These are phyloP conservation scores for Rhodotorula toruloides DNA, from an alignment of 768 basidiomycete genomes.

Conservation along the genomic window DNA sequence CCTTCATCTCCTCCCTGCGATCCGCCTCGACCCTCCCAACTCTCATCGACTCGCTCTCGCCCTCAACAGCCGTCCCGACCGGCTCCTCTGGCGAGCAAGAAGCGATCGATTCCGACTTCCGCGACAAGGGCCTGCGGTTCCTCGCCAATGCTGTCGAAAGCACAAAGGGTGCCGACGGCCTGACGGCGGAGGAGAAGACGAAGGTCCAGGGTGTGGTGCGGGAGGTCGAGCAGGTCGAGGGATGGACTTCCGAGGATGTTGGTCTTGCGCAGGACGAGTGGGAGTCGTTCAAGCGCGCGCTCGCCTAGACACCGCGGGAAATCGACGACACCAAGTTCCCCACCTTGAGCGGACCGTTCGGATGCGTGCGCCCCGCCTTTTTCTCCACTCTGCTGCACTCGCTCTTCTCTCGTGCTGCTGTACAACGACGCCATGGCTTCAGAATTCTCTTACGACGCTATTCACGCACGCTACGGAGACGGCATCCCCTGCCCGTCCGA, in stretches of 20 bases:
- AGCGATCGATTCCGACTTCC: constrained; percentile 38
- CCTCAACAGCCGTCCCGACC: constrained; percentile 25
- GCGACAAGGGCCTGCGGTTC: constrained; percentile 39
- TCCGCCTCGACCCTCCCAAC: constrained; percentile 12
- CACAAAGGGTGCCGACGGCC: background rate
- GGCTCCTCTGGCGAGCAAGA: constrained; percentile 26
- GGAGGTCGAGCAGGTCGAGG: constrained; percentile 9
- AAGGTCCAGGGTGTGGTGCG: background rate
- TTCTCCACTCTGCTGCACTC: background rate
- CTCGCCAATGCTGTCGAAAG: constrained; percentile 28
- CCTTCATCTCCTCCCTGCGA: constrained; percentile 16
- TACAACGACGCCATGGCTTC: background rate
- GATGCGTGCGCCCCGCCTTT: background rate
- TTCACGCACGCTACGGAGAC: constrained; percentile 2
- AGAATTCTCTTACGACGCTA: constrained; percentile 17
- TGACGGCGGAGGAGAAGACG: constrained; percentile 21
- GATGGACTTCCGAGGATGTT: constrained; percentile 23
- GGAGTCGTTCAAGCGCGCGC: constrained; percentile 20
- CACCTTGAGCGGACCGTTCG: too few species aligned
- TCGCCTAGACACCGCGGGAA: constrained; percentile 12
- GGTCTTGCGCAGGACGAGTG: constrained; percentile 35
- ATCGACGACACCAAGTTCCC: too few species aligned
- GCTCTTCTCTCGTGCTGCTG: background rate
- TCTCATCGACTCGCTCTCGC: constrained; percentile 27
- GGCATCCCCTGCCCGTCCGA: constrained; percentile 31